Evolutionary conservation across 495 filamentous ascomycete genomes (phyloP).

Genomic region (Daldinia loculata): DNA sequence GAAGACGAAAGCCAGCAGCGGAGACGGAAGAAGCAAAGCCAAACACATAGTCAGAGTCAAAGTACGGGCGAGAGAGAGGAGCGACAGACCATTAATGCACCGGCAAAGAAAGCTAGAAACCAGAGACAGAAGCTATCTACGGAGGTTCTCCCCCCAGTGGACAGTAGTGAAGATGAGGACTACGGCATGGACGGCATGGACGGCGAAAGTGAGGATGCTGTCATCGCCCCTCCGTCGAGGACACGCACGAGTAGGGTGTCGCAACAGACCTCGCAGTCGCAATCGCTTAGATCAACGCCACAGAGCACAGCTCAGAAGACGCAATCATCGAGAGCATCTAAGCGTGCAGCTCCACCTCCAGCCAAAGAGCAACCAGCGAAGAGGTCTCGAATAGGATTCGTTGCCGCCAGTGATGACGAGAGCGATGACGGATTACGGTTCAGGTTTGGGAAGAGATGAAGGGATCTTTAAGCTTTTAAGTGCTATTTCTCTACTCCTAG

Average conservation of each 20-base stretch:
- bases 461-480: neutral
- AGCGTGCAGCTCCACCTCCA: slow-evolving; percentile 51
- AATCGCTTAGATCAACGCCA: slow-evolving; percentile 46
- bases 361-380: slow-evolving; percentile 54
- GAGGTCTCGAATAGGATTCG: slow-evolving; percentile 46
- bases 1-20: slow-evolving; percentile 51
- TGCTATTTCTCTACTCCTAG: neutral
- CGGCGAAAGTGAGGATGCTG: slow-evolving; percentile 37
- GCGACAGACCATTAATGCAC: neutral
- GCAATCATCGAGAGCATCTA: slow-evolving; percentile 42
- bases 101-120: slow-evolving; percentile 8
- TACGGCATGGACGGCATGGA: slow-evolving; percentile 24
- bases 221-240: slow-evolving; percentile 30
- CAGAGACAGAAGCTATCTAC: slow-evolving; percentile 16
- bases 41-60: slow-evolving; percentile 41
- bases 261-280: slow-evolving; percentile 45
- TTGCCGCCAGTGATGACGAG: slow-evolving; percentile 55
- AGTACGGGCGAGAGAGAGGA: slow-evolving; percentile 25
- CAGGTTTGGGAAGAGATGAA: slow-evolving; percentile 64
- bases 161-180: slow-evolving; percentile 53
- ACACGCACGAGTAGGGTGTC: slow-evolving; percentile 38
- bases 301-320: slow-evolving; percentile 42
- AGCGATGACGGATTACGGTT: slow-evolving; percentile 65
- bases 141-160: slow-evolving; percentile 35
- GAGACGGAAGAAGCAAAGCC: slow-evolving; percentile 43